A percentile compares a stretch with the other conserved stretches of the same genome.
phyloP scores from a whole-genome alignment of 1,139 yeast genomes.

The Sugiyamaella paludigena region DNA sequence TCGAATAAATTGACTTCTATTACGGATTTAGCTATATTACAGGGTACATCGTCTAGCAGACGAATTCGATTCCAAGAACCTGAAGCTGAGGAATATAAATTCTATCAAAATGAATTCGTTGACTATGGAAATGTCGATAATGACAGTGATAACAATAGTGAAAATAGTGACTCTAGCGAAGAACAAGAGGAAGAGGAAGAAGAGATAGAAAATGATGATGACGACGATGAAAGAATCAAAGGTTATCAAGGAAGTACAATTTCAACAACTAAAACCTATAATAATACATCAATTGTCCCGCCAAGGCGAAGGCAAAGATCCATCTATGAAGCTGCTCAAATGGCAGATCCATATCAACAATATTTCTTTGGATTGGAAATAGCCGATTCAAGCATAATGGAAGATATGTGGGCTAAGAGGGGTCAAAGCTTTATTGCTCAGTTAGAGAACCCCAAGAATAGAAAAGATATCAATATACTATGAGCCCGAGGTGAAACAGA shows the following conservation, averaged over 20 bases:
- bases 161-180: no score
- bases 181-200: neutral
- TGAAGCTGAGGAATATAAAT: neutral
- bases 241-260: neutral
- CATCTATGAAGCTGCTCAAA: slow-evolving; percentile 14
- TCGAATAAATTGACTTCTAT: neutral
- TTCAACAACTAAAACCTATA: neutral
- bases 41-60: neutral
- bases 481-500: no score
- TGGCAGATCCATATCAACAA: slow-evolving; percentile 16
- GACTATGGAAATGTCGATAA: slow-evolving; percentile 1
- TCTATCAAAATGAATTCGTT: neutral
- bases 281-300: neutral
- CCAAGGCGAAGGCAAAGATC: slow-evolving; percentile 3
- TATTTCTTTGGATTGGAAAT: slow-evolving; percentile 14
- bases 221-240: neutral
- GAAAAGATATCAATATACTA: neutral
- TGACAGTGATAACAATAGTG: neutral
- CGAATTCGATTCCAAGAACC: slow-evolving; percentile 11
- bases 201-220: neutral
- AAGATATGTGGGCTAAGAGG: slow-evolving; percentile 23
- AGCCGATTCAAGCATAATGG: slow-evolving; percentile 8
- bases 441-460: slow-evolving; percentile 3
- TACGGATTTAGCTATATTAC: neutral
- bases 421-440: slow-evolving; percentile 18